phyloP scores from a whole-genome alignment of 2,329 filamentous ascomycete species.

The Exophiala phaeomuriformis region DNA sequence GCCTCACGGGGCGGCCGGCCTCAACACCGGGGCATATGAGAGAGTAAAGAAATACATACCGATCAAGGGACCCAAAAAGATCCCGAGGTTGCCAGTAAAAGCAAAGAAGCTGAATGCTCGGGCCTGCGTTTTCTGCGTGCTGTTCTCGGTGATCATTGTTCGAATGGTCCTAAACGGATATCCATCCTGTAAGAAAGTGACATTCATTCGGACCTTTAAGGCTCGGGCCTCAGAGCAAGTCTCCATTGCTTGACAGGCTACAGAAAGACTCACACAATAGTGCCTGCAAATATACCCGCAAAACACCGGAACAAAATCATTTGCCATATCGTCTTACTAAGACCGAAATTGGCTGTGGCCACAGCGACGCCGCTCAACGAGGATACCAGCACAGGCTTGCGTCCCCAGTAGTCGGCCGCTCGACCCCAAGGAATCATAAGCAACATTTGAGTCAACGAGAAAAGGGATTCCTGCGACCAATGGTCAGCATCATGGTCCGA shows the following conservation, averaged over 20 bases:
- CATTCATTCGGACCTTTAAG: background rate
- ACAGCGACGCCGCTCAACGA: constrained; percentile 58
- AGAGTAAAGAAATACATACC: constrained; percentile 18
- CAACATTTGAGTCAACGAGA: constrained; percentile 67
- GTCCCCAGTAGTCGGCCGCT: constrained; percentile 57
- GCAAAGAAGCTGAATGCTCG: constrained; percentile 69
- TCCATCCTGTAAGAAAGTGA: background rate
- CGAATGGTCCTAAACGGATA: constrained; percentile 46
- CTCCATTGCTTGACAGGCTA: background rate
- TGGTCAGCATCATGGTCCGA: background rate
- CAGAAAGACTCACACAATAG: constrained; percentile 46
- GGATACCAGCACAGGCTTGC: constrained; percentile 64
- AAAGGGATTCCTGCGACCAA: constrained; percentile 47
- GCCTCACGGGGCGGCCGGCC: background rate
- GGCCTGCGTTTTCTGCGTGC: constrained; percentile 62
- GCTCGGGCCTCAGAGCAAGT: background rate
- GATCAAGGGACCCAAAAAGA: constrained; percentile 63
- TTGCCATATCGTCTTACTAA: constrained; percentile 59
- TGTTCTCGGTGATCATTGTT: constrained; percentile 69
- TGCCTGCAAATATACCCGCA: constrained; percentile 67
- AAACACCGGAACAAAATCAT: constrained; percentile 67
- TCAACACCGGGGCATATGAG: constrained; percentile 3
- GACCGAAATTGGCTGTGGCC: constrained; percentile 59
- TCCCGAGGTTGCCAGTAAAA: constrained; percentile 65
- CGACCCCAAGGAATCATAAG: constrained; percentile 69